Percentiles rank a stretch among this genome's conserved stretches.
Evolutionary conservation across 2,329 filamentous ascomycete genomes (phyloP).

Genomic region (Colletotrichum salicis): DNA sequence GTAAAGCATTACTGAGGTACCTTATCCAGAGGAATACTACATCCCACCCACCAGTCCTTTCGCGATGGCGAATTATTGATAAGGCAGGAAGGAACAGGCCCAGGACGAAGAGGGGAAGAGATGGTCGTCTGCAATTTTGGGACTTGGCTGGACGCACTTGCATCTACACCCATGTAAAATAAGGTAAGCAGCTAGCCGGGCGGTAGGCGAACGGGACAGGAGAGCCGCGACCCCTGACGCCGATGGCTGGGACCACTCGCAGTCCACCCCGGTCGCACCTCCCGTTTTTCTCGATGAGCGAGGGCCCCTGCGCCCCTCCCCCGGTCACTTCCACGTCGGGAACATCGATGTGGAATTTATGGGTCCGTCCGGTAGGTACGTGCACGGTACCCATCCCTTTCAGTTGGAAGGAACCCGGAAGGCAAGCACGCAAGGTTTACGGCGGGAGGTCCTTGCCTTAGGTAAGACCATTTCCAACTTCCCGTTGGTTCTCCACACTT

Average conservation of each 20-base stretch:
- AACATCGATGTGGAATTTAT: not conserved
- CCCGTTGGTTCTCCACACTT: not conserved
- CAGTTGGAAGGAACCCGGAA: not conserved
- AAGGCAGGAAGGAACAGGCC: not conserved
- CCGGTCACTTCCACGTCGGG: not conserved
- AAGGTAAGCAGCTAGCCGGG: constrained; percentile 21
- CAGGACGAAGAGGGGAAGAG: not conserved
- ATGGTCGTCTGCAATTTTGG: not conserved
- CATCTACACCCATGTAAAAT: constrained; percentile 8
- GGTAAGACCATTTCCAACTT: not conserved
- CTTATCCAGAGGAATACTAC: too few species aligned
- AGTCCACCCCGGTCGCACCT: constrained; percentile 9
- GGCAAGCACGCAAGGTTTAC: too few species aligned
- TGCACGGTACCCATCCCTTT: not conserved
- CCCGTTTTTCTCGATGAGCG: not conserved
- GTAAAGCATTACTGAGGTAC: too few species aligned
- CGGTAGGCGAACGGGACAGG: constrained; percentile 26
- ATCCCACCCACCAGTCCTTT: not conserved
- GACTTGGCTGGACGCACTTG: not conserved
- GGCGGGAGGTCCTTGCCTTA: not conserved
- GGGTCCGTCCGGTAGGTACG: not conserved
- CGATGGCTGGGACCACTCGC: constrained; percentile 12
- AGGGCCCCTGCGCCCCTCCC: not conserved
- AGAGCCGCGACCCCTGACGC: constrained; percentile 22
- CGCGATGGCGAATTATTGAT: not conserved